Percentiles rank a stretch among this genome's conserved stretches.
Evolutionary conservation across 1,284 basidiomycete genomes (phyloP).

Genomic region (Taiwanofungus camphoratus): DNA sequence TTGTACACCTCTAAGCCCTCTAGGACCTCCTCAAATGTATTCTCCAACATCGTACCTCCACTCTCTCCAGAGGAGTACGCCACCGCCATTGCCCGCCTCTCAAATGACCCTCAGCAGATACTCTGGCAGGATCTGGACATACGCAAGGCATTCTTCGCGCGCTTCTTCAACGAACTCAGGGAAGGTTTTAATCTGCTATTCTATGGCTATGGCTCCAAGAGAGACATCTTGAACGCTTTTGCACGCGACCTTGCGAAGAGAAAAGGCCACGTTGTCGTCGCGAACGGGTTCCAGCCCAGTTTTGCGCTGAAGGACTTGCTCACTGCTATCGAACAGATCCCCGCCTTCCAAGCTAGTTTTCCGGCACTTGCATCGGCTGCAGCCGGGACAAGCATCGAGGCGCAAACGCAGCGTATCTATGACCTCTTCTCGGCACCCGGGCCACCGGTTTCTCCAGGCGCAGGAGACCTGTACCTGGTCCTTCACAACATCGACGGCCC

Average conservation of each 20-base stretch:
- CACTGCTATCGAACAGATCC: slow-evolving; percentile 57
- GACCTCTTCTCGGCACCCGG: slow-evolving; percentile 44
- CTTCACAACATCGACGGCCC: slow-evolving; percentile 86
- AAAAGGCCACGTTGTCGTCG: slow-evolving; percentile 67
- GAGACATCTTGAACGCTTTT: slow-evolving; percentile 68
- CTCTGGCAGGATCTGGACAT: slow-evolving; percentile 27
- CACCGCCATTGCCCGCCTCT: slow-evolving; percentile 31
- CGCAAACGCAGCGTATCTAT: slow-evolving; percentile 58
- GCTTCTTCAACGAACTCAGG: slow-evolving; percentile 66
- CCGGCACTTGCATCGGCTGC: slow-evolving; percentile 29
- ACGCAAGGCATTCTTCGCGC: slow-evolving; percentile 41
- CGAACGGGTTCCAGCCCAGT: slow-evolving; percentile 75
- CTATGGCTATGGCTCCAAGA: slow-evolving; percentile 86
- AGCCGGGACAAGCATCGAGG: slow-evolving; percentile 39
- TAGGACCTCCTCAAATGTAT: slow-evolving; percentile 72
- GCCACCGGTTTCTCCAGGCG: not conserved
- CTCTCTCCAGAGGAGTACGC: slow-evolving; percentile 58
- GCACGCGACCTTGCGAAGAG: slow-evolving; percentile 40
- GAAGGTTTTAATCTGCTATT: slow-evolving; percentile 84
- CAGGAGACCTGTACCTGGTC: slow-evolving; percentile 54
- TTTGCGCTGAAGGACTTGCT: slow-evolving; percentile 70
- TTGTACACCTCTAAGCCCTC: slow-evolving; percentile 54
- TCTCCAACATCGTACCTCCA: slow-evolving; percentile 67
- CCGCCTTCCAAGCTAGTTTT: slow-evolving; percentile 36
- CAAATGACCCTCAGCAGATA: slow-evolving; percentile 25